A percentile compares a stretch with the other conserved stretches of the same genome.
Conservation (phyloP, 805 yeast species). For the Ogataea zsoltii region DNA sequence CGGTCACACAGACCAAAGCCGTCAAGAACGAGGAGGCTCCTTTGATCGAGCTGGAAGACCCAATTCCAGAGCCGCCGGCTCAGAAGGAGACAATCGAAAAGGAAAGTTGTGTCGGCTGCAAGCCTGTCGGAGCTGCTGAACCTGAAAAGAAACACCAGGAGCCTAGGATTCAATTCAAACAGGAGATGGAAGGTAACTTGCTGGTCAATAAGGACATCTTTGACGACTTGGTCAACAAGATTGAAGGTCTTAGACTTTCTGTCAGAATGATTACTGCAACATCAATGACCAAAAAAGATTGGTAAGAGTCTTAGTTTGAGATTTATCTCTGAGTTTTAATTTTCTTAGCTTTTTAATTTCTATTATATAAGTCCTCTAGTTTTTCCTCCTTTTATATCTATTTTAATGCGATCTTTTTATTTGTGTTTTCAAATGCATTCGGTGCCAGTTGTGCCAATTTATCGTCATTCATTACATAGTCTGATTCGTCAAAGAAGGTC, state of each 20-base stretch:
- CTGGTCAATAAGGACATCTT: slow-evolving; percentile 6
- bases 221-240: slow-evolving; percentile 15
- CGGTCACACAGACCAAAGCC: too few species aligned
- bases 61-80: too few species aligned
- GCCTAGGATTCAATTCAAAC: background rate
- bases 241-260: slow-evolving; percentile 14
- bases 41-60: too few species aligned
- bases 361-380: background rate
- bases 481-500: background rate
- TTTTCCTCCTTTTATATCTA: background rate
- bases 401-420: background rate
- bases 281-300: too few species aligned
- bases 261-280: slow-evolving; percentile 8
- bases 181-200: background rate
- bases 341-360: background rate
- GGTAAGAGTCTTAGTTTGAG: too few species aligned
- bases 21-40: too few species aligned
- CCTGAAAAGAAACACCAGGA: background rate
- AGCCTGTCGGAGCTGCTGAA: too few species aligned
- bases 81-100: too few species aligned
- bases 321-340: background rate
- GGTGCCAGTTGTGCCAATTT: too few species aligned
- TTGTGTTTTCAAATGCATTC: too few species aligned
- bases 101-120: too few species aligned
- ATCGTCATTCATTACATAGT: background rate